Evolutionary conservation across 352 stramenopile genomes (phyloP).

Genomic region (Phytophthora capsici): DNA sequence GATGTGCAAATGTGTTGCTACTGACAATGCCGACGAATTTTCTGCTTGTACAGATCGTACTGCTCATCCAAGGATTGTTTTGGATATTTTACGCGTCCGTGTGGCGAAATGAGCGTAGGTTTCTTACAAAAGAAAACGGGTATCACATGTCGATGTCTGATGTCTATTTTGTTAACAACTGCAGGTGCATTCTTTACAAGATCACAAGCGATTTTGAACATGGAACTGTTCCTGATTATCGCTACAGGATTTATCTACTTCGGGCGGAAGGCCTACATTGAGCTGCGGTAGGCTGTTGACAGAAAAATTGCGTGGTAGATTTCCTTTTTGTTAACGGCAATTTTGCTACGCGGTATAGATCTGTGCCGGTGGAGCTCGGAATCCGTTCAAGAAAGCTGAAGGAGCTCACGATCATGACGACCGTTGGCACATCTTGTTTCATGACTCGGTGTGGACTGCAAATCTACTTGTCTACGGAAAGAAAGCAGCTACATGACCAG

Average conservation of each 20-base stretch:
- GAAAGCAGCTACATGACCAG: constrained; percentile 75
- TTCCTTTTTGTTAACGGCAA: background rate
- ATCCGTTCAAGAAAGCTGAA: constrained; percentile 87
- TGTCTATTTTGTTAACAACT: background rate
- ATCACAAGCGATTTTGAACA: constrained; percentile 81
- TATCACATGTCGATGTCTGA: background rate
- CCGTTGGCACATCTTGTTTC: constrained; percentile 86
- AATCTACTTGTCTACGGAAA: constrained; percentile 74
- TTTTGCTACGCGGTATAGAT: constrained; percentile 41
- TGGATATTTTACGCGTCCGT: constrained; percentile 84
- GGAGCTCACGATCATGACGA: constrained; percentile 83
- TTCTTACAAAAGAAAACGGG: background rate
- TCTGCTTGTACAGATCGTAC: constrained; percentile 44
- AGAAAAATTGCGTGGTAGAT: background rate
- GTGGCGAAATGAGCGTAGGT: constrained; percentile 75
- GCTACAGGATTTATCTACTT: constrained; percentile 80
- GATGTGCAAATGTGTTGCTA: background rate
- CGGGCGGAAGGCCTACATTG: constrained; percentile 79
- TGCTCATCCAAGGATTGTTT: constrained; percentile 69
- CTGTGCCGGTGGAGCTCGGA: constrained; percentile 79
- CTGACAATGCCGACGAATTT: constrained; percentile 1
- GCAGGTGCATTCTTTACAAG: constrained; percentile 83
- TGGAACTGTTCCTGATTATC: constrained; percentile 84
- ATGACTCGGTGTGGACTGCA: constrained; percentile 73
- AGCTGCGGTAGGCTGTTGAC: constrained; percentile 56